Conservation (phyloP, 78 protist species). For the Dictyostelium intermedium region DNA sequence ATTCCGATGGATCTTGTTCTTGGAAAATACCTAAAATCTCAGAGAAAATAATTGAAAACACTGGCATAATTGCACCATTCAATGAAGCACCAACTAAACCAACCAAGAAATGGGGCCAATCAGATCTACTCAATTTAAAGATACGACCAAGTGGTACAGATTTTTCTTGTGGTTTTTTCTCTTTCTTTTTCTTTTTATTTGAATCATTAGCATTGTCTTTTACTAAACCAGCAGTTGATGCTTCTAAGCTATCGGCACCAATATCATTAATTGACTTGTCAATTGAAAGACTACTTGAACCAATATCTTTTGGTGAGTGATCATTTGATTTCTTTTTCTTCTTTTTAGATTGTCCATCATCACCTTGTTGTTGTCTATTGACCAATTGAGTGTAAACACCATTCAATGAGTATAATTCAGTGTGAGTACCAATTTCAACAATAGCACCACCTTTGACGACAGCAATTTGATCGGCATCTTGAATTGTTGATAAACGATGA, state of each 20-base stretch:
- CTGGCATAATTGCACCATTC: slow-evolving; percentile 81
- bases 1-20: not conserved
- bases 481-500: slow-evolving; percentile 95
- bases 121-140: not conserved
- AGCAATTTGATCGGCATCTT: slow-evolving; percentile 85
- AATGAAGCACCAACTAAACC: slow-evolving; percentile 42
- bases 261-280: not conserved
- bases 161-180: slow-evolving; percentile 8
- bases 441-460: slow-evolving; percentile 83
- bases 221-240: not conserved
- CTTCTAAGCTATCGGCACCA: not conserved
- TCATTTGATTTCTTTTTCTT: not conserved
- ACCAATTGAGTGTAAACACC: slow-evolving; percentile 75
- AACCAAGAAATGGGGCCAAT: slow-evolving; percentile 56
- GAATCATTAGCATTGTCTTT: not conserved
- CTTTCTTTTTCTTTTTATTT: slow-evolving; percentile 5
- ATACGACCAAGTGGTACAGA: slow-evolving; percentile 48
- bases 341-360: not conserved
- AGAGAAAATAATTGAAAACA: slow-evolving; percentile 56
- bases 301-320: not conserved
- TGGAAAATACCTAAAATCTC: slow-evolving; percentile 59
- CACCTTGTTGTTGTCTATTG: slow-evolving; percentile 49
- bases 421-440: slow-evolving; percentile 85
- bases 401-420: slow-evolving; percentile 27
- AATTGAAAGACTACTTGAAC: not conserved